These are phyloP conservation scores for Paramecium tetraurelia DNA, from an alignment of 73 alveolate species.

Conservation along the genomic window DNA sequence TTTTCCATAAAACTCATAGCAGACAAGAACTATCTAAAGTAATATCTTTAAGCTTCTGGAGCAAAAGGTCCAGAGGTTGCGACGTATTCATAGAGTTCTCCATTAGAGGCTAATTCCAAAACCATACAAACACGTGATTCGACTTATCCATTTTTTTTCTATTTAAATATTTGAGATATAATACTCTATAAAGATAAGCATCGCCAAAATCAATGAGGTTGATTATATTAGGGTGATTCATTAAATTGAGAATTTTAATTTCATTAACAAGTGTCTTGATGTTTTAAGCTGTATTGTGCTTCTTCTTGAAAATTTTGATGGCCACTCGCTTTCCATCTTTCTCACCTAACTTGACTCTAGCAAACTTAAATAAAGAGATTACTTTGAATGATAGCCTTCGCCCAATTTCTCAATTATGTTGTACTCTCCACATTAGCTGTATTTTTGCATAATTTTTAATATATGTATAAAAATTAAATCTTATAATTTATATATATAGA, in stretches of 20 bases:
- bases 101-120: constrained; percentile 65
- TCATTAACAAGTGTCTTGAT: constrained; percentile 61
- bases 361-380: not conserved
- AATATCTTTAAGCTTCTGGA: constrained; percentile 67
- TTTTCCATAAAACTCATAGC: constrained; percentile 77
- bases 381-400: constrained; percentile 60
- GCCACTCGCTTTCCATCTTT: constrained; percentile 6
- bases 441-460: not conserved
- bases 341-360: constrained; percentile 6
- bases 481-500: not conserved
- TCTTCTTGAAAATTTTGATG: constrained; percentile 25
- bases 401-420: constrained; percentile 13
- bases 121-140: constrained; percentile 56
- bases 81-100: constrained; percentile 72
- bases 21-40: constrained; percentile 68
- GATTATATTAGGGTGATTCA: constrained; percentile 58
- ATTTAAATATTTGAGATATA: not conserved
- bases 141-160: constrained; percentile 47
- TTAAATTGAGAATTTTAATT: constrained; percentile 18
- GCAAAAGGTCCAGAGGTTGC: constrained; percentile 72
- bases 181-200: not conserved
- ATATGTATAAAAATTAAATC: not conserved
- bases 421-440: not conserved
- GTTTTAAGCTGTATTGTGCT: not conserved
- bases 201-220: constrained; percentile 26